Conservation (phyloP, 768 basidiomycete genomes). For the Amanita fuliginea region DNA sequence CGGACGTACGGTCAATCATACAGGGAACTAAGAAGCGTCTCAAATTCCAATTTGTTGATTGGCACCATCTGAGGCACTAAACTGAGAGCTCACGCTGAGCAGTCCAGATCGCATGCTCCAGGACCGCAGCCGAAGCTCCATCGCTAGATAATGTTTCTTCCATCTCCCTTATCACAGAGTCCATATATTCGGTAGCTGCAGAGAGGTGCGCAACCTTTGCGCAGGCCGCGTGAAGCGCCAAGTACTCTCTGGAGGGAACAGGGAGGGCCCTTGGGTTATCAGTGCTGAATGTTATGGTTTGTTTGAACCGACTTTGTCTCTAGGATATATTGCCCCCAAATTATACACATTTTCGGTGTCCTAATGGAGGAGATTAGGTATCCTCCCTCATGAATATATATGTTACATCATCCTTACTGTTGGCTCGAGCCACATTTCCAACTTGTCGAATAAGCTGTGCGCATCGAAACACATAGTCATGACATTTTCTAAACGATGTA, state of each 20-base stretch:
- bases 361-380: conserved; percentile 1
- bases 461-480: conserved; percentile 5
- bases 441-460: conserved; percentile 4
- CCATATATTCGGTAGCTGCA: conserved; percentile 21
- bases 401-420: background rate
- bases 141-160: conserved; percentile 10
- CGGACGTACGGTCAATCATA: too few relatives aligned
- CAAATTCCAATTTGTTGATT: too few relatives aligned
- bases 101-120: conserved; percentile 6
- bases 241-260: conserved; percentile 16
- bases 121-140: conserved; percentile 10
- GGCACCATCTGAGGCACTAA: background rate
- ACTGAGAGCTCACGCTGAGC: background rate
- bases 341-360: conserved; percentile 1
- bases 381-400: background rate
- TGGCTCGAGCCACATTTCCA: conserved; percentile 5
- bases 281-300: conserved; percentile 5
- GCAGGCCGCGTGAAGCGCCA: conserved; percentile 22
- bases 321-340: background rate
- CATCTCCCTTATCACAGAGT: conserved; percentile 16
- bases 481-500: conserved; percentile 8
- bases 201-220: conserved; percentile 25
- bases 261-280: conserved; percentile 7
- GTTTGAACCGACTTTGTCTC: background rate
- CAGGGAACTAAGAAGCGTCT: too few relatives aligned